phyloP scores from a whole-genome alignment of 371 early-diverging fungal genomes.

The Mucor plumbeus region DNA sequence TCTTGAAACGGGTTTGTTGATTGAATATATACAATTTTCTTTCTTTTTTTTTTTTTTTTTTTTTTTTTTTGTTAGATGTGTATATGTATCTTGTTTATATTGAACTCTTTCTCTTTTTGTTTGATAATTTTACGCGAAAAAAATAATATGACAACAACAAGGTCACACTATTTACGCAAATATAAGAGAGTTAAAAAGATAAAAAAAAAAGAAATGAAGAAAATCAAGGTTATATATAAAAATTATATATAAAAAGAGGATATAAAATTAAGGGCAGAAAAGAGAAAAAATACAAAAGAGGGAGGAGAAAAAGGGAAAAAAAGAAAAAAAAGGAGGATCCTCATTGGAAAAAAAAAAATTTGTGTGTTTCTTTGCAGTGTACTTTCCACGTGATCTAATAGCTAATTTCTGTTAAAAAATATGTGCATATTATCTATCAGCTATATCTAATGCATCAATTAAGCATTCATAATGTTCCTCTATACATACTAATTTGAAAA shows the following conservation, averaged over 20 bases:
- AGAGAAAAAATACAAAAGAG: background rate
- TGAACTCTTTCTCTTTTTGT: background rate
- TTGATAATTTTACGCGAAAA: constrained; percentile 6
- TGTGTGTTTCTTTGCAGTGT: background rate
- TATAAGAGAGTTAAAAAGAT: background rate
- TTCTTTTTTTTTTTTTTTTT: constrained; percentile 9
- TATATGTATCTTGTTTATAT: background rate
- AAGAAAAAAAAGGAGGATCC: constrained; percentile 6
- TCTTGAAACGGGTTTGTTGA: background rate
- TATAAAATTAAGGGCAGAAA: constrained; percentile 1
- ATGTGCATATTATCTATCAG: background rate
- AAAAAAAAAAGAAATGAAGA: constrained; percentile 21
- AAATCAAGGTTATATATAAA: constrained; percentile 4
- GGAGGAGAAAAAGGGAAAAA: constrained; percentile 7
- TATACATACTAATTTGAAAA: background rate
- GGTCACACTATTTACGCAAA: constrained; percentile 4
- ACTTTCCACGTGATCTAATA: background rate
- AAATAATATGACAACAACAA: constrained; percentile 12
- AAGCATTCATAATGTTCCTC: background rate
- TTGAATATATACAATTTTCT: background rate
- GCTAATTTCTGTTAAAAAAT: background rate
- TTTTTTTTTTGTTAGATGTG: constrained; percentile 1
- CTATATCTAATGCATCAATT: background rate
- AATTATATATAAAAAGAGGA: background rate
- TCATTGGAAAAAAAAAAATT: constrained; percentile 15